phyloP scores from a whole-genome alignment of 805 yeast genomes.

The Saccharomycopsis fodiens region DNA sequence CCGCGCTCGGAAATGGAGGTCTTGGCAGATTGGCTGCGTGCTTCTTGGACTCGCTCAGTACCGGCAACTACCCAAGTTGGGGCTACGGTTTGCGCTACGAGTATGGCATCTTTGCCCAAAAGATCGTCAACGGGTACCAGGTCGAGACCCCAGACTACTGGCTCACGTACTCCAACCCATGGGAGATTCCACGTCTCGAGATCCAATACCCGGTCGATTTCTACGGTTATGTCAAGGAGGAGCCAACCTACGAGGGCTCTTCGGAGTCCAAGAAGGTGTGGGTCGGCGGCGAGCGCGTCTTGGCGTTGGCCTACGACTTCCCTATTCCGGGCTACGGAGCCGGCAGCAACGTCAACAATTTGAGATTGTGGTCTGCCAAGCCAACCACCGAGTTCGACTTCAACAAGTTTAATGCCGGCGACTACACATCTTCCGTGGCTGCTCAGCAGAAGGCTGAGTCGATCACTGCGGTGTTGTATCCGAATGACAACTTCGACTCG shows the following conservation, averaged over 20 bases:
- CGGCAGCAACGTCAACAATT: conserved; percentile 65
- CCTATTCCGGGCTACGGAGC: conserved; percentile 91
- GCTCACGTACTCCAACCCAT: conserved; percentile 82
- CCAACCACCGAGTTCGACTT: conserved; percentile 92
- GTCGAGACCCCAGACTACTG: conserved; percentile 94
- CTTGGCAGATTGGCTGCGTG: conserved; percentile 93
- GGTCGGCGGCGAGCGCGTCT: conserved; percentile 84
- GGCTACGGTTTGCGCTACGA: conserved; percentile 92
- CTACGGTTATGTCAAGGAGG: conserved; percentile 69
- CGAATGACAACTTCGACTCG: conserved; percentile 85
- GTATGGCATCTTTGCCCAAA: conserved; percentile 89
- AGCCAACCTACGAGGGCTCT: conserved; percentile 39
- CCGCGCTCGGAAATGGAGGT: conserved; percentile 94
- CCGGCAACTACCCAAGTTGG: conserved; percentile 90
- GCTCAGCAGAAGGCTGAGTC: conserved; percentile 87
- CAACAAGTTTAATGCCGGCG: conserved; percentile 85
- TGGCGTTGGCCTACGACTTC: conserved; percentile 86
- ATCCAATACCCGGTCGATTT: conserved; percentile 86
- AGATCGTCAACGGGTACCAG: conserved; percentile 85
- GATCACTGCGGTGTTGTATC: conserved; percentile 86
- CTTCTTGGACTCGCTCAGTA: conserved; percentile 80
- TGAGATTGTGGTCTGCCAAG: conserved; percentile 83
- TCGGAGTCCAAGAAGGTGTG: conserved; percentile 57
- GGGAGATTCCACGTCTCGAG: conserved; percentile 87
- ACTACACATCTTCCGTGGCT: conserved; percentile 74